Evolutionary conservation across 768 basidiomycete genomes (phyloP).

Genomic region (Epithele typhae): DNA sequence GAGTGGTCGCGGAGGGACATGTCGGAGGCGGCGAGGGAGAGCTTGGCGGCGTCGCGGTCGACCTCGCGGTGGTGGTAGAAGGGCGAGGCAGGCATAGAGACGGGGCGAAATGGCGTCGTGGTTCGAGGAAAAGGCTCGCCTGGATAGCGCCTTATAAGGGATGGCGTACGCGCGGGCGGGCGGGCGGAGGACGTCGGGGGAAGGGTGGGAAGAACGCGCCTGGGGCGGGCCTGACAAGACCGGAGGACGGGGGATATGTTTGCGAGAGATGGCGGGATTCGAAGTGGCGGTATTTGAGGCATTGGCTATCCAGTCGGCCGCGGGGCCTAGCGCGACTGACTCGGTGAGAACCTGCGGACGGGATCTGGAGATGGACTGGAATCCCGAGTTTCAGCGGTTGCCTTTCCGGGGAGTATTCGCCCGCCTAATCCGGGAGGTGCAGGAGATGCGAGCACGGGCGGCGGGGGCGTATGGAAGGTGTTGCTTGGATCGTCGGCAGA

Average conservation of each 20-base stretch:
- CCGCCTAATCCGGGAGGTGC: too few species aligned
- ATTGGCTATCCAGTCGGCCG: slow-evolving; percentile 19
- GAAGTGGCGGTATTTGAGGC: slow-evolving; percentile 29
- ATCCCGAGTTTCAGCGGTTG: slow-evolving; percentile 14
- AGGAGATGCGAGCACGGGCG: too few species aligned
- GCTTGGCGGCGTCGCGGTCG: slow-evolving; percentile 39
- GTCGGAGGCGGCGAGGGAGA: slow-evolving; percentile 22
- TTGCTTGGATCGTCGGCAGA: slow-evolving; percentile 18
- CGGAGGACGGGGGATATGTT: slow-evolving; percentile 43
- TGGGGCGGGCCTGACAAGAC: slow-evolving; percentile 28
- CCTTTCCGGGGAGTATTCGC: slow-evolving; percentile 13
- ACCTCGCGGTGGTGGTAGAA: slow-evolving; percentile 26
- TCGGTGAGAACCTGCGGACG: slow-evolving; percentile 33
- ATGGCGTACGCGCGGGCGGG: slow-evolving; percentile 29
- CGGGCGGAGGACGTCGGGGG: slow-evolving; percentile 18
- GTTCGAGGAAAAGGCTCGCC: slow-evolving; percentile 17
- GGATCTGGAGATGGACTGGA: slow-evolving; percentile 11
- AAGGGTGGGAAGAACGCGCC: slow-evolving; percentile 11
- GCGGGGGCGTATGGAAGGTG: too few species aligned
- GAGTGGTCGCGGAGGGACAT: slow-evolving; percentile 25
- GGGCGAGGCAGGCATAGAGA: slow-evolving; percentile 25
- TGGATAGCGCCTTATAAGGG: slow-evolving; percentile 33
- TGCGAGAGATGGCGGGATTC: slow-evolving; percentile 26
- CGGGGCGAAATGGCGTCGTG: slow-evolving; percentile 16
- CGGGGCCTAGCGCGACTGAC: slow-evolving; percentile 37